Base-by-base conservation (phyloP, 192 early-diverging fungal species). In the Spizellomyces punctatus region DNA sequence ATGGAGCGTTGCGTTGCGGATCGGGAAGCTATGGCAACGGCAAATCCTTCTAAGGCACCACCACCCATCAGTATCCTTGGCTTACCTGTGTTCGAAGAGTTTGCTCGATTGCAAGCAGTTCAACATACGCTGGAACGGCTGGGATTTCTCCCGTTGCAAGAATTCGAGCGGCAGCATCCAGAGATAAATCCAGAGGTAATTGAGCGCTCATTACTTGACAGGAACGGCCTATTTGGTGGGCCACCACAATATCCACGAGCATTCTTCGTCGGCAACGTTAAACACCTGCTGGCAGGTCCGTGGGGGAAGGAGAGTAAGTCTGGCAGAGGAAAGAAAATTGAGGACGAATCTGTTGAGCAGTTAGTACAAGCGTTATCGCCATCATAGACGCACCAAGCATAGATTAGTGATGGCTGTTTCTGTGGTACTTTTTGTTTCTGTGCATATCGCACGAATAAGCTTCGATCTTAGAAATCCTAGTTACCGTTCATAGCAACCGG, bases 41-140 rank as follows among this genome's bases (percentile, higher is more conserved):
- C 14, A 6, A 60, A 62, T 27, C 67, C 17, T 6, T n/a, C 21
- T 14, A 12, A 10, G 7, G 10, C 57, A 60, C 52, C 67, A 36
- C 69, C 69, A n/a, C 71, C 60, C n/a, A 72, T 72, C 49, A 47
- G 62, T 8, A 41, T 64, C 21, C 61, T 72, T 46, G 71, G 71
- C 10, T 42, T 72, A n/a, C 71, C 71, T 43, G 71, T 72, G 50
- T 72, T 72, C 42, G 54, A 50, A 52, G 71, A 72, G 52, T 72
- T 72, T 42, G 71, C 71, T 6, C 50, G 61, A 8, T 49, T 72
- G 36, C 61, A 60, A 7, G 62, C 59, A 36, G 62, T 72, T 8
- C 60, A 60, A 10, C 71, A 72, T 8, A 72, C 71, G 0, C 62
- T 72, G 45, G 52, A 55, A 55, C 71, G 71, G 8, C 60, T 72